Conservation (phyloP, 2,329 filamentous ascomycete genomes). For the Aspergillus calidoustus region DNA sequence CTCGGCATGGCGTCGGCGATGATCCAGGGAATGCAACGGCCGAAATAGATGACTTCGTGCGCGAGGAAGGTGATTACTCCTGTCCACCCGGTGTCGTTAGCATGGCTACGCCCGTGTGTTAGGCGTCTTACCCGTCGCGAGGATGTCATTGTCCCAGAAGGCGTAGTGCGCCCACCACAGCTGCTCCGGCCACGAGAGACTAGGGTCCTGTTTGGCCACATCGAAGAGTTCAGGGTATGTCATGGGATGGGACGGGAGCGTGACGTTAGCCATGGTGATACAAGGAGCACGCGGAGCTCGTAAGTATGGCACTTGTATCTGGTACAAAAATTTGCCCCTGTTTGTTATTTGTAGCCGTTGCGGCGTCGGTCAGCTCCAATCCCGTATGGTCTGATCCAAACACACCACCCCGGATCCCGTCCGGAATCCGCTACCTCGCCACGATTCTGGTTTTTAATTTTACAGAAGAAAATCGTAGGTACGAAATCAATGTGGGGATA, state of each 20-base stretch:
- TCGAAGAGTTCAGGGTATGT: constrained; percentile 67
- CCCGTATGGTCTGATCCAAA: constrained; percentile 28
- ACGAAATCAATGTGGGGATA: not conserved
- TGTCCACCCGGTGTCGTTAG: constrained; percentile 67
- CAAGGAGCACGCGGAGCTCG: not conserved
- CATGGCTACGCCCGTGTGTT: too few species aligned
- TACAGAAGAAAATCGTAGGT: not conserved
- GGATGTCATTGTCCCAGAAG: constrained; percentile 92
- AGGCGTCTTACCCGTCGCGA: constrained; percentile 57
- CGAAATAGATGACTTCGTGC: constrained; percentile 93
- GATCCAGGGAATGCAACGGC: constrained; percentile 84
- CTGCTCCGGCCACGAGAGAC: constrained; percentile 81
- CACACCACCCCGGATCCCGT: constrained; percentile 28
- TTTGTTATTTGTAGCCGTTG: constrained; percentile 12
- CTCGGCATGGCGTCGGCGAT: constrained; percentile 79
- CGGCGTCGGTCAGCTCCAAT: constrained; percentile 10
- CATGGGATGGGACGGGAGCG: constrained; percentile 33
- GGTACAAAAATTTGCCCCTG: not conserved
- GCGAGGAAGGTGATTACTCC: constrained; percentile 94
- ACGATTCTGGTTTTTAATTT: not conserved
- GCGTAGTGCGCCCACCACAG: constrained; percentile 95
- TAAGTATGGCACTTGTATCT: not conserved
- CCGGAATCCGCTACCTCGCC: constrained; percentile 8
- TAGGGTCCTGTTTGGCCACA: constrained; percentile 73
- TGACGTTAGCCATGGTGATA: constrained; percentile 27